Evolutionary conservation across 495 filamentous ascomycete species (phyloP), one percentile per base, ranked within the genome.

Genomic region (Aspergillus sparsus): DNA sequence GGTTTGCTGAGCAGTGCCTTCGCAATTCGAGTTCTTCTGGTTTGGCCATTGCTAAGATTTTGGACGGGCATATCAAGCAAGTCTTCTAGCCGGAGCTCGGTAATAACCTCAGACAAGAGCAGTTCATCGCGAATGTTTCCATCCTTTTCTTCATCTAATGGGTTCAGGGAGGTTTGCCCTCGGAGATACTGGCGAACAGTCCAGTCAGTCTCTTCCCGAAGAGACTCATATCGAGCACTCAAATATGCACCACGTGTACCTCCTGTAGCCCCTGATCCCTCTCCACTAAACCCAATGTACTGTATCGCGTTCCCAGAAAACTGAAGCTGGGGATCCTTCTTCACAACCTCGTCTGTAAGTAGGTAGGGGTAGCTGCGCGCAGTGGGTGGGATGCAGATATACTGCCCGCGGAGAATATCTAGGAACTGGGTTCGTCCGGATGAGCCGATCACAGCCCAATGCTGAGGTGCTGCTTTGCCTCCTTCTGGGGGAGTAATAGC

Each of bases 31-130:
- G 94, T 90, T 42, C 94, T 80, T 62, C 93, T 79, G 5, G 86
- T 92, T 73, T 98, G 94, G 3, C 94, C 94, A 72, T 98, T 97
- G 68, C 92, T 96, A 16, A 98, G 72, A 73, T 89, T 95, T 16
- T 88, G 81, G 8, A 97, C 87, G 3, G 93, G 92, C 76, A 94
- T 88, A 13, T 86, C 79, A 2, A 93, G 73, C 51, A 97, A 71
- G 11, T 74, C 67, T 4, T 79, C 72, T 12, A 97, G 75, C 35
- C 81, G 80, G 49, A 98, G 73, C 53, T 93, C 85, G 8, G 64
- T 62, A 0, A 91, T 78, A 7, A 97, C 85, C 9, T 80, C 72
- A 6, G 80, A 67, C 2, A 96, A 71, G 0, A 82, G 71, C 21
- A 61, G 45, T 33, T 70, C 60, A 63, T 84, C 77, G 16, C 78